A percentile compares a stretch with the other conserved stretches of the same genome.
These are phyloP conservation scores for Astraeus odoratus DNA, from an alignment of 768 basidiomycete species.

Conservation along the genomic window DNA sequence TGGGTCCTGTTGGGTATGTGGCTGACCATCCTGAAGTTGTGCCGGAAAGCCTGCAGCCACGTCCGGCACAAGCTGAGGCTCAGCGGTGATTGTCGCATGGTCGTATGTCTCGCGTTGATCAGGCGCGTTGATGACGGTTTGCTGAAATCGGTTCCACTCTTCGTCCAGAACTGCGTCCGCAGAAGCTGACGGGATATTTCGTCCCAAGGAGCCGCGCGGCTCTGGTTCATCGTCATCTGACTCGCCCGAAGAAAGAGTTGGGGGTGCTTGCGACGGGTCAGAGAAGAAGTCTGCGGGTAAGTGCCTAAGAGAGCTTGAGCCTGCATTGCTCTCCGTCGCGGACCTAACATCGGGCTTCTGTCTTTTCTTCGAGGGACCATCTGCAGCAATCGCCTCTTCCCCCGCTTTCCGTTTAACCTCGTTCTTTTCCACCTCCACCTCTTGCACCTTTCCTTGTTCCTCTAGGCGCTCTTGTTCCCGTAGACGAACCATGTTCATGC, in stretches of 20 bases:
- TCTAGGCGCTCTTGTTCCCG: constrained; percentile 47
- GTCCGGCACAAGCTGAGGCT: constrained; percentile 50
- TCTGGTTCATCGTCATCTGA: constrained; percentile 26
- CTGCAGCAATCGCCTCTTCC: constrained; percentile 10
- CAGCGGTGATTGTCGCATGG: constrained; percentile 64
- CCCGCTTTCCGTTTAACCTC: constrained; percentile 12
- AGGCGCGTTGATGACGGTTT: constrained; percentile 45
- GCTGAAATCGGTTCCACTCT: constrained; percentile 72
- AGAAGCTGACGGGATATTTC: neutral
- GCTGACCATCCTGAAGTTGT: constrained; percentile 18
- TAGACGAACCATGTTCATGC: constrained; percentile 54
- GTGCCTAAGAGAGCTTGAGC: constrained; percentile 5
- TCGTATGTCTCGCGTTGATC: constrained; percentile 47
- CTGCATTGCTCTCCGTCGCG: constrained; percentile 16
- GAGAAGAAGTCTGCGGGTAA: constrained; percentile 78
- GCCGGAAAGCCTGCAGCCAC: constrained; percentile 43
- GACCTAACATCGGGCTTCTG: neutral
- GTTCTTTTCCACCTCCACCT: neutral
- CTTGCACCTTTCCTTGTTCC: constrained; percentile 25
- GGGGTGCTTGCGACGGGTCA: constrained; percentile 52
- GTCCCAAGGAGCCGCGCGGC: no score
- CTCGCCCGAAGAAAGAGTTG: constrained; percentile 36
- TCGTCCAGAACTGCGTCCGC: constrained; percentile 42
- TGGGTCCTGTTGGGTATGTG: constrained; percentile 13
- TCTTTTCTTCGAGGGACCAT: constrained; percentile 25